Conservation (phyloP, 1,284 basidiomycete genomes). For the Leccinum pachyderme region DNA sequence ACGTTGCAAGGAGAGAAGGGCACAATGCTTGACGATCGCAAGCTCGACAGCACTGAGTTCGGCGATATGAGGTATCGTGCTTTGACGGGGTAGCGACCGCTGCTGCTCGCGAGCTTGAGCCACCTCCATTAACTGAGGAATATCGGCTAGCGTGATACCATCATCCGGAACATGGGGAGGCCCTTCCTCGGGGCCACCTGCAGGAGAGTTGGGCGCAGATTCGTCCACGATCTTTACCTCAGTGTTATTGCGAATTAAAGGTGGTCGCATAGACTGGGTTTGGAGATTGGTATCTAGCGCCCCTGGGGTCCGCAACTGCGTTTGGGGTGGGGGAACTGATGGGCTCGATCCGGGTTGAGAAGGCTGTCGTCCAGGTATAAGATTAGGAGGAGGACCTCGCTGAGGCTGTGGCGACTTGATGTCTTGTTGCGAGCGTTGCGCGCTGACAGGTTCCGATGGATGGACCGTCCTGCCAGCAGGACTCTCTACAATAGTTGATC, state of each 20-base stretch:
- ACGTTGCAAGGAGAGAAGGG: constrained; percentile 77
- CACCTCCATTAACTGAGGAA: constrained; percentile 89
- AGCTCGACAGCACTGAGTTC: constrained; percentile 85
- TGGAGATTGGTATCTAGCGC: constrained; percentile 37
- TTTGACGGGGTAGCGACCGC: constrained; percentile 73
- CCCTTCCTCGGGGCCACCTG: constrained; percentile 44
- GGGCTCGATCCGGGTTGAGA: constrained; percentile 33
- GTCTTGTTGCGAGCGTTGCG: constrained; percentile 38
- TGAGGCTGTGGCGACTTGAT: constrained; percentile 36
- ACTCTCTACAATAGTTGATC: constrained; percentile 94
- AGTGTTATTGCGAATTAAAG: constrained; percentile 80
- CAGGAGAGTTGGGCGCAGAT: constrained; percentile 66
- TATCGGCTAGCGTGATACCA: constrained; percentile 93
- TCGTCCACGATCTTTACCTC: constrained; percentile 91
- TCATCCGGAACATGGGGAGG: constrained; percentile 56
- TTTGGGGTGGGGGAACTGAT: constrained; percentile 37
- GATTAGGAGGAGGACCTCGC: constrained; percentile 32
- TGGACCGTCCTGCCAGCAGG: constrained; percentile 89
- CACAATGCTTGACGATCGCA: constrained; percentile 90
- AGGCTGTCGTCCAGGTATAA: constrained; percentile 36
- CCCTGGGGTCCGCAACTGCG: constrained; percentile 40
- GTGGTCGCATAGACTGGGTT: constrained; percentile 60
- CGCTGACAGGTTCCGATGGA: constrained; percentile 48
- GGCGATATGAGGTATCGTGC: constrained; percentile 76
- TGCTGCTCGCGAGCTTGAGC: constrained; percentile 88